Evolutionary conservation across 257 asterid species (phyloP).

Genomic region (Forsythia viridissima): DNA sequence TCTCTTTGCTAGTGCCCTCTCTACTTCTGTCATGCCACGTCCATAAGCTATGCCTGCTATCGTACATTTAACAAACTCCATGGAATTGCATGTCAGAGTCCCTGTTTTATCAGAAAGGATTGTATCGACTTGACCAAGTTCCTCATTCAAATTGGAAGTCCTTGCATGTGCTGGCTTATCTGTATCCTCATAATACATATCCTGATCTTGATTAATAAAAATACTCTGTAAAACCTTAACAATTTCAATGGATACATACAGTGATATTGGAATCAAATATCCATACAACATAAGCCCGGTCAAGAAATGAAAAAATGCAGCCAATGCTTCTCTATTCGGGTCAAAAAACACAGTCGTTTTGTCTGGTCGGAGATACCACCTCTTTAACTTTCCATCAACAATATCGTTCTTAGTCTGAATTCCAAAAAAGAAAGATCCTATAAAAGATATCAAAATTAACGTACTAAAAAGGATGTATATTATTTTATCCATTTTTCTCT

Average conservation of each 20-base stretch:
- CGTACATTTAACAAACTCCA: slow-evolving; percentile 95
- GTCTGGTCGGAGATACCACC: slow-evolving; percentile 96
- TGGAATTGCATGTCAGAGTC: slow-evolving; percentile 88
- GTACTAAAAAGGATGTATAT: slow-evolving; percentile 75
- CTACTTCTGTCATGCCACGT: slow-evolving; percentile 91
- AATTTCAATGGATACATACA: slow-evolving; percentile 89
- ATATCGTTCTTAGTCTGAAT: slow-evolving; percentile 59
- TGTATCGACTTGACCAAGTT: slow-evolving; percentile 87
- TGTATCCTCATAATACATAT: slow-evolving; percentile 80
- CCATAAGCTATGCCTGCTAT: slow-evolving; percentile 89
- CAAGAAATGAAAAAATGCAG: slow-evolving; percentile 86
- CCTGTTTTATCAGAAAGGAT: slow-evolving; percentile 97
- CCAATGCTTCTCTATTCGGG: slow-evolving; percentile 55
- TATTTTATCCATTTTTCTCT: slow-evolving; percentile 86
- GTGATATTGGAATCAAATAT: slow-evolving; percentile 88
- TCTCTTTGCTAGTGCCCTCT: slow-evolving; percentile 68
- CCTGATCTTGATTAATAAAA: slow-evolving; percentile 79
- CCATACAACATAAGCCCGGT: slow-evolving; percentile 95
- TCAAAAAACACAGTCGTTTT: slow-evolving; percentile 49
- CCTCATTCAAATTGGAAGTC: slow-evolving; percentile 94
- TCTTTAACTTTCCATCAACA: slow-evolving; percentile 43
- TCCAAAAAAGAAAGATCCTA: slow-evolving; percentile 89
- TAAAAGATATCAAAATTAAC: slow-evolving; percentile 59
- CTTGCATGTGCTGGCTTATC: slow-evolving; percentile 92
- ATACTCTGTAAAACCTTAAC: slow-evolving; percentile 88